Percentiles rank a stretch among this genome's conserved stretches.
These are phyloP conservation scores for Hordeum pubiflorum DNA, from an alignment of 202 grass and related monocot genomes.

Conservation along the genomic window DNA sequence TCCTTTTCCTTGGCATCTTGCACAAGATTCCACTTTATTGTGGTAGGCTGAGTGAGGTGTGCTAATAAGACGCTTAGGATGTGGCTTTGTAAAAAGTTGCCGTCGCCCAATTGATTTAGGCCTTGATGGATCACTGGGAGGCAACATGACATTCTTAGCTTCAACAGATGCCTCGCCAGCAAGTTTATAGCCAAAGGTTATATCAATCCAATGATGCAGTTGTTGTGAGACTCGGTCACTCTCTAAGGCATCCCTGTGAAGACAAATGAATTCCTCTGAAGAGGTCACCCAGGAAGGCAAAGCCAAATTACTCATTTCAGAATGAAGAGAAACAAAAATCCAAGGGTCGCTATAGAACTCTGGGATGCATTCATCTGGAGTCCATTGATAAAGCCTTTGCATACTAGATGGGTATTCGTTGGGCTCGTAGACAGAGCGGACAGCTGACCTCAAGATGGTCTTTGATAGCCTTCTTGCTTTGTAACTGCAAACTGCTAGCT, in stretches of 20 bases:
- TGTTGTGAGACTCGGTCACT: conserved; percentile 71
- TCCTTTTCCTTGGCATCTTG: conserved; percentile 38
- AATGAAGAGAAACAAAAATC: conserved; percentile 79
- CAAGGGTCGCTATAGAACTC: conserved; percentile 85
- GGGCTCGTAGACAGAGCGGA: conserved; percentile 88
- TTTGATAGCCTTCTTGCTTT: conserved; percentile 93
- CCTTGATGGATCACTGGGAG: conserved; percentile 60
- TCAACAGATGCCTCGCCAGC: conserved; percentile 73
- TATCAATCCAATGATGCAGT: conserved; percentile 95
- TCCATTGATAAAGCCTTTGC: conserved; percentile 95
- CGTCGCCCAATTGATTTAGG: conserved; percentile 69
- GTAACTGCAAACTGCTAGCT: conserved; percentile 97
- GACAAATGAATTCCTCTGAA: conserved; percentile 77
- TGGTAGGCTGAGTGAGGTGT: conserved; percentile 48
- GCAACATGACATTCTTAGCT: conserved; percentile 96
- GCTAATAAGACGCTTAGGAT: conserved; percentile 60
- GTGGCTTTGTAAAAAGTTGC: conserved; percentile 76
- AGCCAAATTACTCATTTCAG: conserved; percentile 90
- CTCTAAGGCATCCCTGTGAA: conserved; percentile 83
- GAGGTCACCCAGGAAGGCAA: conserved; percentile 71
- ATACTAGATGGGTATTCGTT: conserved; percentile 97
- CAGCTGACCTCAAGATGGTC: conserved; percentile 66
- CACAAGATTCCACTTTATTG: conserved; percentile 47
- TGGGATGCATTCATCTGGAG: conserved; percentile 93
- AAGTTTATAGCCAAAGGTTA: conserved; percentile 98